Conservation (phyloP, 148 eudicot species). For the Polygonum maritimum region DNA sequence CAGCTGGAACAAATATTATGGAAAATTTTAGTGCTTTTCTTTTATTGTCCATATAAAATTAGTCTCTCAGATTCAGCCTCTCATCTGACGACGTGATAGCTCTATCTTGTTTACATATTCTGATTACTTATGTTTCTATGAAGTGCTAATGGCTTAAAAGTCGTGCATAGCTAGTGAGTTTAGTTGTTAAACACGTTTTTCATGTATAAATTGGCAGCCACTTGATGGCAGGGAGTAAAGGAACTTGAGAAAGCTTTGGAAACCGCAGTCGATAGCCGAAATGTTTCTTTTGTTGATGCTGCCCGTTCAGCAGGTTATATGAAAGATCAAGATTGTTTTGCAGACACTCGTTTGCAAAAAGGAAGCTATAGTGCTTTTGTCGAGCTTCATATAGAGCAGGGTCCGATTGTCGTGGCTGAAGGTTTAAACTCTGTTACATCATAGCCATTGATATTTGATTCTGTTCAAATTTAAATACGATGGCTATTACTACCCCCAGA, state of each 20-base stretch:
- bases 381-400: constrained; percentile 97
- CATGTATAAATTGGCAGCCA: constrained; percentile 41
- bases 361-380: constrained; percentile 74
- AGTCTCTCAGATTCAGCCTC: not conserved
- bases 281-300: constrained; percentile 71
- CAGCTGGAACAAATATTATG: not conserved
- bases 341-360: constrained; percentile 44
- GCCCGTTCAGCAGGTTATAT: constrained; percentile 76
- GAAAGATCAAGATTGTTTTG: constrained; percentile 38
- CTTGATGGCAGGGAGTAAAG: constrained; percentile 76
- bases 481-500: not conserved
- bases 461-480: not conserved
- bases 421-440: constrained; percentile 26
- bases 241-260: constrained; percentile 53
- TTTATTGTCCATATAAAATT: not conserved
- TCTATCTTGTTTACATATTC: not conserved
- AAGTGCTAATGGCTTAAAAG: not conserved
- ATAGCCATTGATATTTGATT: not conserved
- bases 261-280: constrained; percentile 61
- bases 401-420: constrained; percentile 87
- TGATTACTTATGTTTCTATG: not conserved
- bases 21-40: not conserved
- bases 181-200: not conserved
- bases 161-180: not conserved
- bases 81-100: not conserved